Conservation (phyloP, 192 early-diverging fungal genomes). For the Entomortierella parvispora region DNA sequence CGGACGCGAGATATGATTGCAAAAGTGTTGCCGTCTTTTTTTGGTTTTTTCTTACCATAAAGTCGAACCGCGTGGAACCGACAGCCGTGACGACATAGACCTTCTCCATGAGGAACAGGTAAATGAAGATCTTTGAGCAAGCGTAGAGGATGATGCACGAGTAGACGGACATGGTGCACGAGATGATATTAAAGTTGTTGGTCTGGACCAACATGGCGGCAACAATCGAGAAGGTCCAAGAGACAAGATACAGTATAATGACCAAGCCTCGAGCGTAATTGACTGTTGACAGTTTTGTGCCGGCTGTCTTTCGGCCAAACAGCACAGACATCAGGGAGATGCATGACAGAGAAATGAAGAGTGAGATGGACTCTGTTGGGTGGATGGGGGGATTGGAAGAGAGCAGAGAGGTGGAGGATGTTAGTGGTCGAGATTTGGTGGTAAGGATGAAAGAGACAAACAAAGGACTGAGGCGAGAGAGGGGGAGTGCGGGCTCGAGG, state of each 20-base stretch:
- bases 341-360: neutral
- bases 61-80: slow-evolving; percentile 10
- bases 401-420: too few species aligned
- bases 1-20: too few species aligned
- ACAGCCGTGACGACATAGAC: slow-evolving; percentile 4
- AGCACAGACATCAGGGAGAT: neutral
- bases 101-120: slow-evolving; percentile 53
- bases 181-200: neutral
- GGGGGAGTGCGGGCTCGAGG: too few species aligned
- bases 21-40: too few species aligned
- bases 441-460: too few species aligned
- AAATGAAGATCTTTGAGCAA: slow-evolving; percentile 34
- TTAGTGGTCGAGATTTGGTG: too few species aligned
- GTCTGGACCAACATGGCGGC: slow-evolving; percentile 13
- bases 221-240: slow-evolving; percentile 48
- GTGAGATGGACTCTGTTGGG: neutral
- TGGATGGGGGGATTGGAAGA: neutral
- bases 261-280: slow-evolving; percentile 52
- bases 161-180: slow-evolving; percentile 33
- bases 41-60: slow-evolving; percentile 30
- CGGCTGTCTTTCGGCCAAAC: slow-evolving; percentile 3
- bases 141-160: slow-evolving; percentile 41
- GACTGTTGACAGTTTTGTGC: neutral
- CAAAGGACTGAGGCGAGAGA: too few species aligned
- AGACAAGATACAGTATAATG: slow-evolving; percentile 28